Evolutionary conservation across 352 stramenopile species (phyloP).

Genomic region (Globisporangium barbulae): DNA sequence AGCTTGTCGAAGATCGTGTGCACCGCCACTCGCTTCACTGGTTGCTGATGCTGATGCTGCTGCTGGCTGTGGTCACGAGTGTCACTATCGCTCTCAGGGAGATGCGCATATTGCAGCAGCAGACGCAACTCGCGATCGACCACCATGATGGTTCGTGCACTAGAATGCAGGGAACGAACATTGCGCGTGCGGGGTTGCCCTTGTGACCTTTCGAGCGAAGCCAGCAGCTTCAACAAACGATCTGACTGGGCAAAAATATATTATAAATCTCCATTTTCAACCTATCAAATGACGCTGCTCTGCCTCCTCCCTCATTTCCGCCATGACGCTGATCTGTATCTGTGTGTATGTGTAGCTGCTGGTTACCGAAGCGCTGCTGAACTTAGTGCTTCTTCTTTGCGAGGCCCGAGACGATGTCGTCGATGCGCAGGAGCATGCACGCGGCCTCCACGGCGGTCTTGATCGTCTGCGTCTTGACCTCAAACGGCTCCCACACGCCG

Average conservation of each 20-base stretch:
- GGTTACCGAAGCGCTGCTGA: slow-evolving; percentile 11
- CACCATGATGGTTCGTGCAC: slow-evolving; percentile 26
- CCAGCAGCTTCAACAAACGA: slow-evolving; percentile 9
- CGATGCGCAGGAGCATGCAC: slow-evolving; percentile 97
- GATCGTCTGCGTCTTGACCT: slow-evolving; percentile 99
- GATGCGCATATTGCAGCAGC: slow-evolving; percentile 40
- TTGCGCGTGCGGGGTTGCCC: not conserved
- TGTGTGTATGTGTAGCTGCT: slow-evolving; percentile 6
- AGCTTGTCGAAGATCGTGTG: slow-evolving; percentile 39
- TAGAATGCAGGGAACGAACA: not conserved
- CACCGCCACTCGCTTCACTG: slow-evolving; percentile 22
- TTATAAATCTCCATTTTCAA: slow-evolving; percentile 42
- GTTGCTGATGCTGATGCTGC: not conserved
- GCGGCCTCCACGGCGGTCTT: slow-evolving; percentile 99
- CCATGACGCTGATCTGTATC: not conserved
- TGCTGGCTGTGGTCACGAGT: not conserved
- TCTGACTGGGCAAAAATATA: slow-evolving; percentile 58
- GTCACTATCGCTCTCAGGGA: slow-evolving; percentile 24
- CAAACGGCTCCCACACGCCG: slow-evolving; percentile 99
- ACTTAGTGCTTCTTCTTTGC: slow-evolving; percentile 92
- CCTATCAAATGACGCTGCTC: slow-evolving; percentile 13
- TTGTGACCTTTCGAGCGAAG: slow-evolving; percentile 33
- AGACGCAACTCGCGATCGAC: slow-evolving; percentile 51
- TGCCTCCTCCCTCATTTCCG: not conserved
- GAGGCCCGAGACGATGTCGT: slow-evolving; percentile 99